These are phyloP conservation scores for Hyphopichia khmerensis DNA, from an alignment of 1,139 yeast genomes.

Conservation along the genomic window DNA sequence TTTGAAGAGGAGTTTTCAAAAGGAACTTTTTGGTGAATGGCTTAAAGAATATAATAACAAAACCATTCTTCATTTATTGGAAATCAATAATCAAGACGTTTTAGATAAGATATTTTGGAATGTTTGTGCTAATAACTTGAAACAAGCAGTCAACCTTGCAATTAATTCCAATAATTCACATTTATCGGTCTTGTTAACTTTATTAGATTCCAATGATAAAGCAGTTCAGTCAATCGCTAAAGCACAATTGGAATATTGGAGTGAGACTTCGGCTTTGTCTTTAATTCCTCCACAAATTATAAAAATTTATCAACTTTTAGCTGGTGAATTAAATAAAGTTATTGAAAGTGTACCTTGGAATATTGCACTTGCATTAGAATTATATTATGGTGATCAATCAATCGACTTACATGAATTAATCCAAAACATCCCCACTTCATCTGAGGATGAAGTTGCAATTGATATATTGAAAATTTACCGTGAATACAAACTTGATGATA, in stretches of 20 bases:
- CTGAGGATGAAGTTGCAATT: slow-evolving; percentile 13
- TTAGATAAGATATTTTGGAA: slow-evolving; percentile 53
- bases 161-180: slow-evolving; percentile 60
- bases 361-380: slow-evolving; percentile 52
- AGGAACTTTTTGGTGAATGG: slow-evolving; percentile 46
- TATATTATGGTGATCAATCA: slow-evolving; percentile 59
- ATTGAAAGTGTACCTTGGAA: slow-evolving; percentile 63
- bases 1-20: slow-evolving; percentile 28
- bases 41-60: slow-evolving; percentile 22
- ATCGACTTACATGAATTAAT: slow-evolving; percentile 44
- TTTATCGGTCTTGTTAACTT: slow-evolving; percentile 66
- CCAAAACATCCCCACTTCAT: slow-evolving; percentile 13
- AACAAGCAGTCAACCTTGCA: slow-evolving; percentile 63
- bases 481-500: slow-evolving; percentile 6
- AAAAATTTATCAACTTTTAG: slow-evolving; percentile 62
- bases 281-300: slow-evolving; percentile 54
- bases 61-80: slow-evolving; percentile 12
- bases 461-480: slow-evolving; percentile 24
- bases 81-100: slow-evolving; percentile 23
- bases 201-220: slow-evolving; percentile 67
- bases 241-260: slow-evolving; percentile 69
- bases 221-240: slow-evolving; percentile 54
- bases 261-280: slow-evolving; percentile 30
- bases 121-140: slow-evolving; percentile 57
- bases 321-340: slow-evolving; percentile 51